A percentile compares a stretch with the other conserved stretches of the same genome.
Evolutionary conservation across 495 filamentous ascomycete genomes (phyloP).

Genomic region (Gamarada debralockiae): DNA sequence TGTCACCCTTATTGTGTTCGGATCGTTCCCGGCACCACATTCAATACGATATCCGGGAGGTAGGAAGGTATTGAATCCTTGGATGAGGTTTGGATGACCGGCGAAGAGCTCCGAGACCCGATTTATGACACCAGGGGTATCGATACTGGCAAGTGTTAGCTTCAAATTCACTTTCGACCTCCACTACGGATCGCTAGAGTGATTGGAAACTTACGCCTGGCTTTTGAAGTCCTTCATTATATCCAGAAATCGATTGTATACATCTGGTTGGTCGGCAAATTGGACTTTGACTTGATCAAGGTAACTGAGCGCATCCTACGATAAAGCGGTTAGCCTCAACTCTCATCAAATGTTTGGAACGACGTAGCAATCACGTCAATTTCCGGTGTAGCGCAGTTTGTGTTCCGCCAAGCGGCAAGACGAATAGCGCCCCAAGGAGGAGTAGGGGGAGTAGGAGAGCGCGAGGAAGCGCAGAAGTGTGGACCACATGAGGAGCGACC

Average conservation of each 20-base stretch:
- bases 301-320: conserved; percentile 91
- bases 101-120: conserved; percentile 96
- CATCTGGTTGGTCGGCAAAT: conserved; percentile 94
- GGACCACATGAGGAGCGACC: no score
- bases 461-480: no score
- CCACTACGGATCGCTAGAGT: no score
- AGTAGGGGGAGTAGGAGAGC: no score
- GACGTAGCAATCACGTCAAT: neutral
- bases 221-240: conserved; percentile 99
- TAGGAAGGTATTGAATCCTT: conserved; percentile 98
- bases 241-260: conserved; percentile 96
- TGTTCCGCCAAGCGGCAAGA: no score
- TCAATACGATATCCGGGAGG: conserved; percentile 97
- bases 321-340: neutral
- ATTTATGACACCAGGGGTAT: conserved; percentile 97
- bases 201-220: conserved; percentile 71
- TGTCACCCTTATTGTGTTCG: conserved; percentile 93
- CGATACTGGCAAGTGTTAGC: conserved; percentile 58
- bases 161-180: conserved; percentile 2
- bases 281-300: conserved; percentile 98
- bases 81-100: conserved; percentile 93
- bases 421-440: no score
- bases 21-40: conserved; percentile 86
- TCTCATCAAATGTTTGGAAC: neutral
- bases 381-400: no score